Evolutionary conservation across 306 rosid species (phyloP).

Genomic region (Arachis stenosperma): DNA sequence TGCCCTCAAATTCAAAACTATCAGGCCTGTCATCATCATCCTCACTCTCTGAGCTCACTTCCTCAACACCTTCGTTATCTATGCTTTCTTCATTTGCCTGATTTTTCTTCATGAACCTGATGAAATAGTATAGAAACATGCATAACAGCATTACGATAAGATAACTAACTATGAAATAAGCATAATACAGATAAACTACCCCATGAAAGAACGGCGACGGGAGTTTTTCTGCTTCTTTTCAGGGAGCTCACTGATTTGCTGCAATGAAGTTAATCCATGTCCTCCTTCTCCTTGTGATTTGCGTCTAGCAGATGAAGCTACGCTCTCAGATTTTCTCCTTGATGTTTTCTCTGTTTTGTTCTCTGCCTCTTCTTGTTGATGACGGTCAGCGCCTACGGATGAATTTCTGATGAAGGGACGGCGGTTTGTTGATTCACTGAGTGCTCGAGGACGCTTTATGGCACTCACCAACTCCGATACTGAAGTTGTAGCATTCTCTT

Average conservation of each 20-base stretch:
- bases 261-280: conserved; percentile 52
- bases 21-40: conserved; percentile 68
- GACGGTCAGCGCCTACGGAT: conserved; percentile 48
- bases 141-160: conserved; percentile 4
- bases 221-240: conserved; percentile 68
- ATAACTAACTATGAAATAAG: conserved; percentile 18
- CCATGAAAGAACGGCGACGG: conserved; percentile 77
- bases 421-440: conserved; percentile 75
- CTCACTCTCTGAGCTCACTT: conserved; percentile 48
- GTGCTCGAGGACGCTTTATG: conserved; percentile 84
- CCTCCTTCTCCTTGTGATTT: conserved; percentile 51
- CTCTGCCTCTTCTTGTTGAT: conserved; percentile 36
- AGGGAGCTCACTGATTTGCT: conserved; percentile 69
- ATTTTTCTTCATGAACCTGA: conserved; percentile 66
- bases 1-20: conserved; percentile 62
- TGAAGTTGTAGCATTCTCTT: conserved; percentile 74
- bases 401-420: conserved; percentile 67
- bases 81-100: conserved; percentile 51
- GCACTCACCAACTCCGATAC: conserved; percentile 75
- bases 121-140: conserved; percentile 33
- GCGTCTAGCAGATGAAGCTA: conserved; percentile 49
- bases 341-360: conserved; percentile 38
- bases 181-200: conserved; percentile 49
- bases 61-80: conserved; percentile 43
- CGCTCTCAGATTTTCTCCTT: conserved; percentile 71